phyloP scores from a whole-genome alignment of 805 yeast species.

The Metschnikowia shivogae region DNA sequence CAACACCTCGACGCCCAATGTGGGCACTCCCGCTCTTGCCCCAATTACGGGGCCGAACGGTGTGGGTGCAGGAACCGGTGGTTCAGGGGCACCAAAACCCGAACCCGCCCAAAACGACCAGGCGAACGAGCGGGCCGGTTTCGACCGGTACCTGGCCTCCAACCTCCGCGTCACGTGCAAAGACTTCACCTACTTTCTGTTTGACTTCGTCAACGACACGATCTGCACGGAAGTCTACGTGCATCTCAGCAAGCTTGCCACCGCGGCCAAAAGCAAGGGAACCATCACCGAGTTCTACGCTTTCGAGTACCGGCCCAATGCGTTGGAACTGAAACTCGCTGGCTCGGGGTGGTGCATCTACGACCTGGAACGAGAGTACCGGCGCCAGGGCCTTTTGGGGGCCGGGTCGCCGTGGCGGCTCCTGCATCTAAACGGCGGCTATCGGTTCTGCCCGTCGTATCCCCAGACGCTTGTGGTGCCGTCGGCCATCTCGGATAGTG shows the following conservation, averaged over 20 bases:
- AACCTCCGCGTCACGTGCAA: slow-evolving; percentile 71
- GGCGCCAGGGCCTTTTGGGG: slow-evolving; percentile 60
- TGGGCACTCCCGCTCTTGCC: neutral
- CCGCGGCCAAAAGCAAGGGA: slow-evolving; percentile 50
- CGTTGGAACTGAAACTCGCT: slow-evolving; percentile 51
- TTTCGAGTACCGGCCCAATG: slow-evolving; percentile 71
- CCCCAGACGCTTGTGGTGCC: slow-evolving; percentile 73
- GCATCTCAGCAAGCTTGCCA: slow-evolving; percentile 59
- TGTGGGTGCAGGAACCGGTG: neutral
- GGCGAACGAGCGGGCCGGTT: slow-evolving; percentile 9
- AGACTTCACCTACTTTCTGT: slow-evolving; percentile 77
- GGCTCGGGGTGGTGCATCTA: slow-evolving; percentile 70
- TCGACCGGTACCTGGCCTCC: slow-evolving; percentile 41
- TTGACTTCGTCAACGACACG: slow-evolving; percentile 60
- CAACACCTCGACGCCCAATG: neutral
- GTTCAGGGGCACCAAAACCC: neutral
- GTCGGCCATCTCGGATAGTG: slow-evolving; percentile 69
- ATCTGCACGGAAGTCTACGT: slow-evolving; percentile 70
- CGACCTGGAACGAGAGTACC: slow-evolving; percentile 58
- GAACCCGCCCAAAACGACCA: neutral
- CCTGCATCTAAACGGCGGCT: slow-evolving; percentile 58
- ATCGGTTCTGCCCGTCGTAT: slow-evolving; percentile 69
- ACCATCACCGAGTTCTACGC: slow-evolving; percentile 60
- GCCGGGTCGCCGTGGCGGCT: slow-evolving; percentile 58
- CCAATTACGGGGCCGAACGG: neutral